A percentile compares a stretch with the other conserved stretches of the same genome.
phyloP scores from a whole-genome alignment of 1,284 basidiomycete species.

The Cutaneotrichosporon cutaneum region DNA sequence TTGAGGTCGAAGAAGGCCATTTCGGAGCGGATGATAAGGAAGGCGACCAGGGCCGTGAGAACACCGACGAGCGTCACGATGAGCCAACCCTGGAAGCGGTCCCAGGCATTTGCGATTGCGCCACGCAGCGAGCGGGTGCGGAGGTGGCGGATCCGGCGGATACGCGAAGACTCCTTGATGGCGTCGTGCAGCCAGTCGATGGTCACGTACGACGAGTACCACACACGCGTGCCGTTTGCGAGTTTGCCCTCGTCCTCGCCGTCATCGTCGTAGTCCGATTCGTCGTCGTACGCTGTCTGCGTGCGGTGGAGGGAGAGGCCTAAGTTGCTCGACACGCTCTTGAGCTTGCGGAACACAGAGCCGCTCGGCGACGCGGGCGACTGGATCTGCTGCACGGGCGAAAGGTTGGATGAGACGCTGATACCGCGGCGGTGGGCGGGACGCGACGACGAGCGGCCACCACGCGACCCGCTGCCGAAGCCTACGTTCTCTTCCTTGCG shows the following conservation, averaged over 20 bases:
- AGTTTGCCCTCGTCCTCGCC: conserved; percentile 56
- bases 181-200: conserved; percentile 87
- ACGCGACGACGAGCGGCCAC: conserved; percentile 3
- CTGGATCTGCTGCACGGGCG: conserved; percentile 12
- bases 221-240: conserved; percentile 84
- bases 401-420: conserved; percentile 14
- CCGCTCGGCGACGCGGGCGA: conserved; percentile 27
- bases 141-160: conserved; percentile 64
- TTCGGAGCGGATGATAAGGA: conserved; percentile 80
- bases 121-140: conserved; percentile 69
- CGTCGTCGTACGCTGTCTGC: conserved; percentile 29
- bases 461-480: neutral
- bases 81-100: conserved; percentile 85
- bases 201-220: conserved; percentile 68
- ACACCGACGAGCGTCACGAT: conserved; percentile 73
- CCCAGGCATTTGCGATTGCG: conserved; percentile 65
- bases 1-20: conserved; percentile 92
- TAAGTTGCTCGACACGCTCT: conserved; percentile 38
- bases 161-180: conserved; percentile 82
- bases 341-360: conserved; percentile 34
- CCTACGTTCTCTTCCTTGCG: conserved; percentile 5
- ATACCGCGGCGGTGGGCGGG: conserved; percentile 13
- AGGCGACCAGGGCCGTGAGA: conserved; percentile 79
- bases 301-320: conserved; percentile 37
- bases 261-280: conserved; percentile 36